Evolutionary conservation across 371 early-diverging fungal species (phyloP), one percentile per base, ranked within the genome.

Genomic region (Lichtheimia corymbifera): DNA sequence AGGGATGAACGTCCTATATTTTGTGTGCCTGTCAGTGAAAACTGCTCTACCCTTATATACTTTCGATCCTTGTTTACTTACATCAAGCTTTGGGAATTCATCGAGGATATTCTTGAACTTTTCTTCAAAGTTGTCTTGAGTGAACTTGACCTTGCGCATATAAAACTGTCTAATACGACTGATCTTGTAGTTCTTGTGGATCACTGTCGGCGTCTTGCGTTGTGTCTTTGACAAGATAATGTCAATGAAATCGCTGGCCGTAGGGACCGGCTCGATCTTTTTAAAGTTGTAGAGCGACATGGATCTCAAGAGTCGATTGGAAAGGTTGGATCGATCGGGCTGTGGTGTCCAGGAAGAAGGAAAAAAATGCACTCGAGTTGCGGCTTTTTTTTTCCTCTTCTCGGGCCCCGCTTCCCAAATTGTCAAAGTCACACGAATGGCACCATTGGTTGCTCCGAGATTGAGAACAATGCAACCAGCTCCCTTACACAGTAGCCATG

Each of bases 101-200:
- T 86, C 88, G 40, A 99, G 76, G 69, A 99, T 99, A 58, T 84
- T 83, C 63, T 91, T 88, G 62, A 99, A 87, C 77, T 97, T 95
- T 68, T 95, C 96, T 67, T 96, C 95, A 77, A 99, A 99, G 66
- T 89, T 91, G 56, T 97, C 97, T 79, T 98, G 98, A 11, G 98
- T 95, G 81, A 95, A 99, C 88, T 99, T 99, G 77, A 99, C 97
- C 79, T 99, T 99, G 72, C 98, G 92, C 95, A 98, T 98, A 77
- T 99, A 99, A 74, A 99, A 99, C 74, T 92, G 90, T 63, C 99
- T 84, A 71, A 99, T 99, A 77, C 99, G 90, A 24, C 92, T 85
- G 76, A 99, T 97, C 65, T 93, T 89, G 84, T 95, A 97, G 70
- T 94, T 91, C 43, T 94, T 91, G 79, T 97, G 98, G 63, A 99